Evolutionary conservation across 2,329 filamentous ascomycete genomes (phyloP).

Genomic region (Ophiostoma himal-ulmi): DNA sequence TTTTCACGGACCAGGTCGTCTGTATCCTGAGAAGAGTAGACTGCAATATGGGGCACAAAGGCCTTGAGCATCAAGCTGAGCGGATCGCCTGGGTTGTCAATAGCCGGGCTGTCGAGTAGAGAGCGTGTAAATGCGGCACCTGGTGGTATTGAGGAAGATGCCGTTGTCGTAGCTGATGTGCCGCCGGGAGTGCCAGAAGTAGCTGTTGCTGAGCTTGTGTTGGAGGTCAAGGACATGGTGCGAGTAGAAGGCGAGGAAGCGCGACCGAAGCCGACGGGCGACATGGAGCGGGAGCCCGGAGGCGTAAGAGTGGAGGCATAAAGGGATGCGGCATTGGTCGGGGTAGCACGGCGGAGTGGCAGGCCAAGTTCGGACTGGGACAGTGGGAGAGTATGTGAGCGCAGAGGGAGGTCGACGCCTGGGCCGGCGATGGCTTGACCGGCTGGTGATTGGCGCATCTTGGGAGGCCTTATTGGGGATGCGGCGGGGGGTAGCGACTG

Average conservation of each 20-base stretch:
- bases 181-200: background rate
- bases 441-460: conserved; percentile 53
- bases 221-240: conserved; percentile 44
- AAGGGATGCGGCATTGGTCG: conserved; percentile 55
- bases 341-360: conserved; percentile 49
- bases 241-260: conserved; percentile 42
- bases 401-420: conserved; percentile 10
- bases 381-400: conserved; percentile 34
- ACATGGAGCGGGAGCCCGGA: conserved; percentile 61
- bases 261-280: conserved; percentile 51
- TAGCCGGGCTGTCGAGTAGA: conserved; percentile 30
- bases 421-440: conserved; percentile 13
- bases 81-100: conserved; percentile 23
- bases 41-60: conserved; percentile 82
- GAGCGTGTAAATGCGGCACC: conserved; percentile 39
- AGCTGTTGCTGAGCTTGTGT: conserved; percentile 28
- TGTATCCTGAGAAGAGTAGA: conserved; percentile 82
- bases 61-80: conserved; percentile 65
- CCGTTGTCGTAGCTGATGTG: background rate
- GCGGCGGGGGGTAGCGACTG: conserved; percentile 62
- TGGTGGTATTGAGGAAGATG: background rate
- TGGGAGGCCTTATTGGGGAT: conserved; percentile 54
- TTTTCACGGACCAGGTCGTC: conserved; percentile 75
- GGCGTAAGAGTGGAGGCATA: conserved; percentile 63
- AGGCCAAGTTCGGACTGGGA: conserved; percentile 48